A percentile compares a stretch with the other conserved stretches of the same genome.
Evolutionary conservation across 1,139 yeast species (phyloP).

Genomic region (Scheffersomyces cryptocercus): DNA sequence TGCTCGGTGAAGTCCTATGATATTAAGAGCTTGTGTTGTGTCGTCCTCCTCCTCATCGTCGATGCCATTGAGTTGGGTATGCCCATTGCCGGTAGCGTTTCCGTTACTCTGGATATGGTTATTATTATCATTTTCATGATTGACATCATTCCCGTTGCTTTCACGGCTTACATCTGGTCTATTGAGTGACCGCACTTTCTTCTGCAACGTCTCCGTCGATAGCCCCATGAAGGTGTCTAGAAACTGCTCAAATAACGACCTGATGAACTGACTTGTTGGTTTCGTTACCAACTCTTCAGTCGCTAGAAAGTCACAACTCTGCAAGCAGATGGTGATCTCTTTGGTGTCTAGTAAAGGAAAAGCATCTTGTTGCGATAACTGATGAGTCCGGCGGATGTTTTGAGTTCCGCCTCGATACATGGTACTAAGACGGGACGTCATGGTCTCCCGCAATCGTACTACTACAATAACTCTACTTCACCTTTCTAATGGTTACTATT

Average conservation of each 20-base stretch:
- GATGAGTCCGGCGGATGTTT: constrained; percentile 19
- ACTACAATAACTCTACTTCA: no score
- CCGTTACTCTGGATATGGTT: background rate
- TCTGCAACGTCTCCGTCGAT: constrained; percentile 15
- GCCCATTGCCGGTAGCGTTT: background rate
- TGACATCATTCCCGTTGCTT: constrained; percentile 3
- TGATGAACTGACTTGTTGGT: constrained; percentile 68
- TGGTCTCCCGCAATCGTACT: background rate
- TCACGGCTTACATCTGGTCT: background rate
- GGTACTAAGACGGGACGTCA: constrained; percentile 28
- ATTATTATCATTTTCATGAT: background rate
- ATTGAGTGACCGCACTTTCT: constrained; percentile 3
- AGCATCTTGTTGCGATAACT: constrained; percentile 26
- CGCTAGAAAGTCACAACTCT: constrained; percentile 63
- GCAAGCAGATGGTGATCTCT: constrained; percentile 64
- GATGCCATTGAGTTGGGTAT: background rate
- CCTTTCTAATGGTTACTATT: no score
- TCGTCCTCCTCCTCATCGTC: constrained; percentile 30
- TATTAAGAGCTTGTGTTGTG: constrained; percentile 20
- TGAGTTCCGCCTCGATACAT: constrained; percentile 23
- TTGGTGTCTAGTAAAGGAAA: constrained; percentile 69
- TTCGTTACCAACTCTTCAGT: constrained; percentile 62
- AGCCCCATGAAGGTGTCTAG: constrained; percentile 66
- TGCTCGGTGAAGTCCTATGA: constrained; percentile 59
- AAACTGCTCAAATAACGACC: constrained; percentile 66